phyloP scores from a whole-genome alignment of 148 eudicot genomes.

The Nyssa sinensis region DNA sequence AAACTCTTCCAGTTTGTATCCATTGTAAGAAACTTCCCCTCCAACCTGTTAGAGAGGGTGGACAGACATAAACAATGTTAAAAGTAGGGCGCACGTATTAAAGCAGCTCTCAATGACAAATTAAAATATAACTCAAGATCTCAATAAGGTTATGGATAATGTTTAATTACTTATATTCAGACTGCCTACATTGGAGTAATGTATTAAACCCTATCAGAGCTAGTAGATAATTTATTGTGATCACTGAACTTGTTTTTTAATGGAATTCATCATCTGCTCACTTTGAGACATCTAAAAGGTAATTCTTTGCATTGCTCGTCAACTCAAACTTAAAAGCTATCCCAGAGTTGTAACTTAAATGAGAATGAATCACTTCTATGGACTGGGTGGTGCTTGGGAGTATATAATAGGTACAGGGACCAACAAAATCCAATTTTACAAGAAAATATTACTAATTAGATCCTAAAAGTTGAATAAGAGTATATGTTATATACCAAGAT shows the following conservation, averaged over 20 bases:
- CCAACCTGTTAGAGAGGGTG: conserved; percentile 28
- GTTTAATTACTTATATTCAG: neutral
- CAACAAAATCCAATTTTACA: neutral
- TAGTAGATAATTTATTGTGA: neutral
- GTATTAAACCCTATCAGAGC: neutral
- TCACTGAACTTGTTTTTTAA: too few relatives aligned
- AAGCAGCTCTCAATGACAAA: neutral
- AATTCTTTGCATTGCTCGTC: neutral
- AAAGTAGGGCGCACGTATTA: neutral
- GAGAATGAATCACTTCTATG: neutral
- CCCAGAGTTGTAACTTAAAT: neutral
- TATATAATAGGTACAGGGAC: neutral
- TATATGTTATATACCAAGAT: too few relatives aligned
- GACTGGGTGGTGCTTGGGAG: neutral
- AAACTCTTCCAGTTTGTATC: conserved; percentile 56
- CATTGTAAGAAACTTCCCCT: conserved; percentile 74
- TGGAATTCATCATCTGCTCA: neutral
- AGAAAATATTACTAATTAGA: neutral
- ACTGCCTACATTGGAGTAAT: neutral
- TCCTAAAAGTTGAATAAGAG: too few relatives aligned
- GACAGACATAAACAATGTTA: neutral
- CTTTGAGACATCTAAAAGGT: neutral
- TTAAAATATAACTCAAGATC: neutral
- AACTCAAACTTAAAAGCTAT: neutral
- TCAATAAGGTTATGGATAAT: too few relatives aligned